These are phyloP conservation scores for Obelidium mucronatum DNA, from an alignment of 192 early-diverging fungal genomes.

Conservation along the genomic window DNA sequence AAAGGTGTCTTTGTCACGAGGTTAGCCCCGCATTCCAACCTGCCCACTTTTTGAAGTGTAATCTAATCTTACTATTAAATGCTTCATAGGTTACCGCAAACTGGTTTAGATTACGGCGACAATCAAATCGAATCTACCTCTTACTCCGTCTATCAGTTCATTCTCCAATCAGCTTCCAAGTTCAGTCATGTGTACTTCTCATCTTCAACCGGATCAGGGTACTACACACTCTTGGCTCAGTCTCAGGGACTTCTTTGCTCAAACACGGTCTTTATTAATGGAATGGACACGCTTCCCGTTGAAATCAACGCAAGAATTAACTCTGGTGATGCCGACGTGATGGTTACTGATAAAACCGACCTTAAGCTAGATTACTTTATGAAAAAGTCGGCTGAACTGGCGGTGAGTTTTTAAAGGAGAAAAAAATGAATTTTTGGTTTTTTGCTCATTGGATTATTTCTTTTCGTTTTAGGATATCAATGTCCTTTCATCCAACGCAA, in stretches of 20 bases:
- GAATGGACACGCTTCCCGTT: conserved; percentile 27
- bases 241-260: conserved; percentile 44
- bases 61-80: neutral
- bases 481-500: conserved; percentile 38
- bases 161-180: neutral
- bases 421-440: no score
- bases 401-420: conserved; percentile 36
- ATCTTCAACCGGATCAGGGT: conserved; percentile 32
- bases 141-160: conserved; percentile 42
- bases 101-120: conserved; percentile 36
- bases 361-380: conserved; percentile 41
- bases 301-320: conserved; percentile 21
- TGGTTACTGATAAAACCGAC: conserved; percentile 29
- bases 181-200: conserved; percentile 44
- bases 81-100: conserved; percentile 28
- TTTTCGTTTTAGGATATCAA: conserved; percentile 36
- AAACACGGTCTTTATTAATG: conserved; percentile 41
- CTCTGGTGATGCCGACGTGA: conserved; percentile 23
- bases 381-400: conserved; percentile 41
- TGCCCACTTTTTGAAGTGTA: no score
- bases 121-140: conserved; percentile 33
- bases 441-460: conserved; percentile 8
- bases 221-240: conserved; percentile 46
- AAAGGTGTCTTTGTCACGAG: conserved; percentile 34
- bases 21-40: conserved; percentile 13